Base-by-base conservation (phyloP, 768 basidiomycete species). In the Rhizopogon roseolus region DNA sequence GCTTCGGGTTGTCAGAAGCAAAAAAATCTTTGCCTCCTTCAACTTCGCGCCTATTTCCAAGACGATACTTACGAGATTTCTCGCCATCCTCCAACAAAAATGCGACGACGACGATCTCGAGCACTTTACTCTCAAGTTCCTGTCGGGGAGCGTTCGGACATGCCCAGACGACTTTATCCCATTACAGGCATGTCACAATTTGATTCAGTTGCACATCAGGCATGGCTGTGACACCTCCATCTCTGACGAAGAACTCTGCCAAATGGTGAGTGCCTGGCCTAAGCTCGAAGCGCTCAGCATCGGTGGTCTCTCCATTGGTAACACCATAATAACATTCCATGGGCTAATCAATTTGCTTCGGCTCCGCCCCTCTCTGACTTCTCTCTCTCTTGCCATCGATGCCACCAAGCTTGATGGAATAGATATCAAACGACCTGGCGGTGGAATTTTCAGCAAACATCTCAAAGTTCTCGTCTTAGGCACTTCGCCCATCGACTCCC, bases 331-430 rank as follows among this genome's bases (percentile, higher is more conserved):
- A 0, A 68, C 66, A 0, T 32, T 64, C 14, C 57, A 17, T 6
- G 58, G 59, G 0, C 56, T 66, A 38, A 1, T 54, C 40, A 29
- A 3, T 5, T 56, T 68, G 0, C 37, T 39, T 10, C 46, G 38
- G 7, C 42, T 16, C 9, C 67, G 64, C 19, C 57, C 61, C 0
- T 45, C 48, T 28, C 45, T 66, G 4, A 52, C 27, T 4, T 22
- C 48, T 1, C 59, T 66, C 52, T 41, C 64, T 2, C 61, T 66
- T 37, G 64, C 64, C 34, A 29, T 66, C 2, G 61, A 66, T 41
- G 32, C 52, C 14, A 62, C 56, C 6, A 28, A 16, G 11, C 4
- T 41, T 7, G 0, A 5, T 16, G 43, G 43, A 9, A 44, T 28
- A 44, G 43, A 44, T 17, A 16, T 44, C 27, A 28, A 28, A 6